A percentile compares a stretch with the other conserved stretches of the same genome.
Conservation (phyloP, 345 rosid species). For the Abelmoschus esculentus region DNA sequence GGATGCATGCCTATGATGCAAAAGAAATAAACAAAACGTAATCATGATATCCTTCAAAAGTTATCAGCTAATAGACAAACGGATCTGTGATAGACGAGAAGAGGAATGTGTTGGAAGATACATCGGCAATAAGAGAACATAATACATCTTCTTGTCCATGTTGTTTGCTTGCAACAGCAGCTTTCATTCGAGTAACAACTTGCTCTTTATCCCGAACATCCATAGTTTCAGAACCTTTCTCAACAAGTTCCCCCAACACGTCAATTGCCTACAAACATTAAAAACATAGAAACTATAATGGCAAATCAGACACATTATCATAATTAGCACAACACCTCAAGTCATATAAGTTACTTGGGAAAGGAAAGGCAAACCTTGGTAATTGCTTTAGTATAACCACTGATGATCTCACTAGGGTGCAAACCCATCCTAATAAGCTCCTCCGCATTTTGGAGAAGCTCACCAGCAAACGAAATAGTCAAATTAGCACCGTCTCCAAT, state of each 20-base stretch:
- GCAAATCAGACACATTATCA: neutral
- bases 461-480: conserved; percentile 82
- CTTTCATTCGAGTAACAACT: conserved; percentile 71
- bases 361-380: conserved; percentile 35
- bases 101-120: conserved; percentile 17
- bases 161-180: conserved; percentile 98
- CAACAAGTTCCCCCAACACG: conserved; percentile 60
- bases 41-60: neutral
- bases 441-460: conserved; percentile 83
- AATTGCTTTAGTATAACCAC: conserved; percentile 74
- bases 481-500: conserved; percentile 96
- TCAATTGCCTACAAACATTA: conserved; percentile 41
- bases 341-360: neutral
- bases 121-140: conserved; percentile 70
- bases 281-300: neutral
- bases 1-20: conserved; percentile 73
- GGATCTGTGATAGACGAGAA: neutral
- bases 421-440: conserved; percentile 88
- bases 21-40: neutral
- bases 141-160: conserved; percentile 83
- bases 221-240: conserved; percentile 88
- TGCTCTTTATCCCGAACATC: conserved; percentile 75
- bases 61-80: conserved; percentile 10
- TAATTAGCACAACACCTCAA: neutral
- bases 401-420: conserved; percentile 90